Evolutionary conservation across 306 rosid species (phyloP).

Genomic region (Begonia masoniana): DNA sequence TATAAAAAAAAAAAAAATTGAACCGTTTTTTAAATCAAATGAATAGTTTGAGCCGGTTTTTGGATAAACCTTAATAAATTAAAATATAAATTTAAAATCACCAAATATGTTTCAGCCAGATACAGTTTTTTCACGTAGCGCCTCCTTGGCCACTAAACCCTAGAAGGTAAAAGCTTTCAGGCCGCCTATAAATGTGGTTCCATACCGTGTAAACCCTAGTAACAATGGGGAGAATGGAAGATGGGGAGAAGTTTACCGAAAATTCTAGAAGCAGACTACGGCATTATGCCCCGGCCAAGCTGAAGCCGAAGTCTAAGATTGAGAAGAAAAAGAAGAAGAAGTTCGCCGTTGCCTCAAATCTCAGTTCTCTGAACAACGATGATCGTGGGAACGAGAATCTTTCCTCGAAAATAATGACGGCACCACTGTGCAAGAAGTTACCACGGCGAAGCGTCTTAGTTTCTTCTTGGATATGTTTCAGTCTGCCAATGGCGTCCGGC

Average conservation of each 20-base stretch:
- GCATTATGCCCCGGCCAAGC: background rate
- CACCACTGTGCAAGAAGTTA: background rate
- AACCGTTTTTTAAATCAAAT: no score
- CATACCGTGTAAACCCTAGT: background rate
- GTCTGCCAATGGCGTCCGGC: slow-evolving; percentile 36
- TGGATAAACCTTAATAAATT: no score
- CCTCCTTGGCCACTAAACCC: no score
- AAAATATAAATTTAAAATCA: no score
- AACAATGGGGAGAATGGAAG: background rate
- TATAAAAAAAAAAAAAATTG: no score
- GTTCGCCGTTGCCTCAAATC: background rate
- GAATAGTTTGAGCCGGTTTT: no score
- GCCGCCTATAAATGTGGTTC: background rate
- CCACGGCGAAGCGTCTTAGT: slow-evolving; percentile 27
- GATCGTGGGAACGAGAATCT: background rate
- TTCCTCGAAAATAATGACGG: background rate
- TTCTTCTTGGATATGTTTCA: slow-evolving; percentile 46
- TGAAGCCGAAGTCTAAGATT: background rate
- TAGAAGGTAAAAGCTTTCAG: no score
- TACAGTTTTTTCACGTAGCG: no score
- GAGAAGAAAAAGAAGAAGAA: slow-evolving; percentile 1
- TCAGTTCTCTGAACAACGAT: background rate
- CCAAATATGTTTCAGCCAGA: no score
- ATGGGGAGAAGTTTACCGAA: background rate
- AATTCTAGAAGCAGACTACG: background rate